A percentile compares a stretch with the other conserved stretches of the same genome.
These are phyloP conservation scores for Penicillium brevicompactum DNA, from an alignment of 2,329 filamentous ascomycete species.

Conservation along the genomic window DNA sequence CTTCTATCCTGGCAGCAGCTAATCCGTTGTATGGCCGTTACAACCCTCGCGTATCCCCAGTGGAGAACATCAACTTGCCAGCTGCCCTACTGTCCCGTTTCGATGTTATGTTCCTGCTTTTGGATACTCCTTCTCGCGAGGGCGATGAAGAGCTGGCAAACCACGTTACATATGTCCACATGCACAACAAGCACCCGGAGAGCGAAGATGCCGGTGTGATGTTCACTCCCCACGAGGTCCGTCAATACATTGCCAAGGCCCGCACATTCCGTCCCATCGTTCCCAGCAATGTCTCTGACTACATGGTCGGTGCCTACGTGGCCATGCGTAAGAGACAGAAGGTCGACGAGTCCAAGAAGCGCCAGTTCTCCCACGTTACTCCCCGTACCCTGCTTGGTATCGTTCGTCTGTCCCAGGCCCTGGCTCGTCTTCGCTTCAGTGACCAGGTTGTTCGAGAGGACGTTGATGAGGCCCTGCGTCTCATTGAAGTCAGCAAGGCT, in stretches of 20 bases:
- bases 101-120: slow-evolving; percentile 92
- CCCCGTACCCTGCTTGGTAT: slow-evolving; percentile 91
- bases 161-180: slow-evolving; percentile 96
- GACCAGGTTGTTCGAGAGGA: slow-evolving; percentile 84
- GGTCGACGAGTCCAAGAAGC: slow-evolving; percentile 84
- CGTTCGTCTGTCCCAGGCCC: slow-evolving; percentile 87
- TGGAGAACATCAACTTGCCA: slow-evolving; percentile 99
- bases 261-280: slow-evolving; percentile 86
- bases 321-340: slow-evolving; percentile 90
- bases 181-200: slow-evolving; percentile 92
- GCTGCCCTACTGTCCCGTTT: slow-evolving; percentile 95
- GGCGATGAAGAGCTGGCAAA: slow-evolving; percentile 89
- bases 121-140: slow-evolving; percentile 90
- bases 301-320: slow-evolving; percentile 96
- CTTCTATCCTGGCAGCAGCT: slow-evolving; percentile 91
- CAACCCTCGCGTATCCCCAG: slow-evolving; percentile 93
- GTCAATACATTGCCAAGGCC: slow-evolving; percentile 92
- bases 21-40: slow-evolving; percentile 98
- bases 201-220: slow-evolving; percentile 68
- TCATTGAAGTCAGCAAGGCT: slow-evolving; percentile 92
- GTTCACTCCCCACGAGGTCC: slow-evolving; percentile 89
- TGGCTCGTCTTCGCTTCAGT: slow-evolving; percentile 88
- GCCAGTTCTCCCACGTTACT: slow-evolving; percentile 91
- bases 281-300: slow-evolving; percentile 83
- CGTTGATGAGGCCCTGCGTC: slow-evolving; percentile 88